Evolutionary conservation across 2,329 filamentous ascomycete species (phyloP), one percentile per base, ranked within the genome.

Genomic region (Thielaviopsis euricoi): DNA sequence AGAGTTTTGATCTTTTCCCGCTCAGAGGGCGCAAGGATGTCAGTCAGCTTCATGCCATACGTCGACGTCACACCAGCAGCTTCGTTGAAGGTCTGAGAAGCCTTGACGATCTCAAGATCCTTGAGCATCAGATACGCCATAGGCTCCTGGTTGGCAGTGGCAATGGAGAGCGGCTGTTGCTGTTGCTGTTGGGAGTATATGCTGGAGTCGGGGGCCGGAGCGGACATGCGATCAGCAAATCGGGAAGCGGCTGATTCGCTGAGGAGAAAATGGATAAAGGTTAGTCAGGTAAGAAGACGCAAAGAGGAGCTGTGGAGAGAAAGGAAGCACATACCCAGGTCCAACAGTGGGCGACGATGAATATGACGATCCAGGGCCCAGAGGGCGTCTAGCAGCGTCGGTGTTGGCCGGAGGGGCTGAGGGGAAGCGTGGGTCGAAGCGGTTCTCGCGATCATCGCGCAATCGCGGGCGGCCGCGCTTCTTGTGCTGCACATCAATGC

Each of bases 401-500:
- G 33, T 48, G 23, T 58, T 58, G 71, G 68, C 61, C 73, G 72
- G 52, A 12, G 58, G 58, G 21, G 58, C 49, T 3, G 55, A 60
- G 12, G 73, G 69, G 60, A 73, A 75, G 59, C 76, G 73, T 2
- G 73, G 67, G 60, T 83, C 81, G 64, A 78, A 82, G 62, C 80
- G 75, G 53, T 76, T 66, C 62, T 84, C 80, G 64, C 79, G 74
- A 60, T 87, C 85, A 66, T 91, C 87, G 64, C 87, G 80, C 63
- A 93, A 73, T 62, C 87, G 78, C 60, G 87, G 87, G 53, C 87
- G 78, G 49, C 87, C 87, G 64, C 87, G 76, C 68, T 91, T 93
- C 70, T 91, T 93, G 70, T 93, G 87, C 66, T 89, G 85, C 37
- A 93, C 87, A 69, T 93, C 87, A 64, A 88, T 76, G 66, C 87